phyloP scores from a whole-genome alignment of 495 filamentous ascomycete genomes.

The Acidiella bohemica region DNA sequence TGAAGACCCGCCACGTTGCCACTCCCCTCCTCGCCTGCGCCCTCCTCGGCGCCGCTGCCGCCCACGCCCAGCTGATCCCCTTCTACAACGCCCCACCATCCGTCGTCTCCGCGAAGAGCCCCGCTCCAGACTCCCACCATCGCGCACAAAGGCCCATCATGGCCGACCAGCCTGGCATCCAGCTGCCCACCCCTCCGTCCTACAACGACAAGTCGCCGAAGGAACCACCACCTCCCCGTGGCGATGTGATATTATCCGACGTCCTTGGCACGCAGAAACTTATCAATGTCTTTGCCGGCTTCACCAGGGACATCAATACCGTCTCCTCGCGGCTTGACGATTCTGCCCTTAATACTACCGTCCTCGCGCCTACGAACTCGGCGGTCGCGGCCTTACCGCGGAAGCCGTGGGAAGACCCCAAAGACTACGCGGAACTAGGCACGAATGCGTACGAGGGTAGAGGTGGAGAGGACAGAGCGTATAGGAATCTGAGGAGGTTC shows the following conservation, averaged over 20 bases:
- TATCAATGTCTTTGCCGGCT: conserved; percentile 80
- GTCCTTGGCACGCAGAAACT: conserved; percentile 67
- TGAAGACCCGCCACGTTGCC: too few species aligned
- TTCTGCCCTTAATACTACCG: conserved; percentile 59
- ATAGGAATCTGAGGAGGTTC: conserved; percentile 65
- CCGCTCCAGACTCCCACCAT: too few species aligned
- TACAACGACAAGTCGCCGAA: conserved; percentile 18
- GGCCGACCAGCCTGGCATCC: conserved; percentile 10
- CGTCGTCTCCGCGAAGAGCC: too few species aligned
- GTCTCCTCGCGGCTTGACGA: conserved; percentile 61
- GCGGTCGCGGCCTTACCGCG: conserved; percentile 64
- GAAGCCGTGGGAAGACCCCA: conserved; percentile 88
- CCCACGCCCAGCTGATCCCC: too few species aligned
- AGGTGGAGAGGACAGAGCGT: conserved; percentile 66
- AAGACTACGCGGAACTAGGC: conserved; percentile 63
- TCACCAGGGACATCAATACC: conserved; percentile 66
- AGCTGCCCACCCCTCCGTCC: conserved; percentile 7
- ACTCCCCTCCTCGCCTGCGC: too few species aligned
- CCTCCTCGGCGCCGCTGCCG: too few species aligned
- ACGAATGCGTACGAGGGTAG: conserved; percentile 67
- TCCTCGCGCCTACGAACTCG: conserved; percentile 76
- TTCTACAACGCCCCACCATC: too few species aligned
- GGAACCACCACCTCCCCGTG: conserved; percentile 7
- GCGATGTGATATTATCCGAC: conserved; percentile 55
- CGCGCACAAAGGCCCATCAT: too few species aligned